Evolutionary conservation across 2,329 filamentous ascomycete species (phyloP).

Genomic region (Trichophyton simii): DNA sequence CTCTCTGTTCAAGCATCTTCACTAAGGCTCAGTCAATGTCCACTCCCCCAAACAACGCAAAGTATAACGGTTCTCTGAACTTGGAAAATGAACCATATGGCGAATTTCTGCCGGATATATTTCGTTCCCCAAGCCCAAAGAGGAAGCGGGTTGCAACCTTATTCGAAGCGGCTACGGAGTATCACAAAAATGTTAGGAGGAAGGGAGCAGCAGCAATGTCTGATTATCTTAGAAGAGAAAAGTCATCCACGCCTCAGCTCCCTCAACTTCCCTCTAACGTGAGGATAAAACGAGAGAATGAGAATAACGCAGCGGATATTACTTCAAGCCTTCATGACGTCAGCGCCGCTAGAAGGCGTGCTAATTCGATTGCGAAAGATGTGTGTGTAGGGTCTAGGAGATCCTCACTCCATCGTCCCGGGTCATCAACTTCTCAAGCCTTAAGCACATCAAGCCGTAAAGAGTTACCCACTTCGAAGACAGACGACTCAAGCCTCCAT

Average conservation of each 20-base stretch:
- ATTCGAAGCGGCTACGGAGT: constrained; percentile 31
- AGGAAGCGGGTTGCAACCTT: constrained; percentile 32
- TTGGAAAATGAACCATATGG: constrained; percentile 16
- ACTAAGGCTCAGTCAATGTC: constrained; percentile 24
- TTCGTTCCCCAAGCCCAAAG: constrained; percentile 30
- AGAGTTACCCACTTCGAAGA: background rate
- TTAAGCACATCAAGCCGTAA: constrained; percentile 6
- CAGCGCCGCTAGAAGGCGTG: background rate
- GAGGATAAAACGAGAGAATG: constrained; percentile 27
- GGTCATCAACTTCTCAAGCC: background rate
- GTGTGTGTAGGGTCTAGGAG: background rate
- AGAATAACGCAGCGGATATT: constrained; percentile 5
- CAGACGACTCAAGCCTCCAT: background rate
- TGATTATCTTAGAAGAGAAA: constrained; percentile 26
- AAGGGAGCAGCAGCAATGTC: constrained; percentile 27
- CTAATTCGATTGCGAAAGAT: background rate
- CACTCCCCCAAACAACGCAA: constrained; percentile 21
- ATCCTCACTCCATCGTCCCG: background rate
- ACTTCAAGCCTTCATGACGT: background rate
- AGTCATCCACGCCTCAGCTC: constrained; percentile 21
- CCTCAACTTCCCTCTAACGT: constrained; percentile 16
- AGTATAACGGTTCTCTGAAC: constrained; percentile 4
- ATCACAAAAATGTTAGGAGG: constrained; percentile 30
- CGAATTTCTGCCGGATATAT: constrained; percentile 26
- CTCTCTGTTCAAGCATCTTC: constrained; percentile 25